Conservation (phyloP, 2,329 filamentous ascomycete genomes). For the Hirsutella thompsonii region DNA sequence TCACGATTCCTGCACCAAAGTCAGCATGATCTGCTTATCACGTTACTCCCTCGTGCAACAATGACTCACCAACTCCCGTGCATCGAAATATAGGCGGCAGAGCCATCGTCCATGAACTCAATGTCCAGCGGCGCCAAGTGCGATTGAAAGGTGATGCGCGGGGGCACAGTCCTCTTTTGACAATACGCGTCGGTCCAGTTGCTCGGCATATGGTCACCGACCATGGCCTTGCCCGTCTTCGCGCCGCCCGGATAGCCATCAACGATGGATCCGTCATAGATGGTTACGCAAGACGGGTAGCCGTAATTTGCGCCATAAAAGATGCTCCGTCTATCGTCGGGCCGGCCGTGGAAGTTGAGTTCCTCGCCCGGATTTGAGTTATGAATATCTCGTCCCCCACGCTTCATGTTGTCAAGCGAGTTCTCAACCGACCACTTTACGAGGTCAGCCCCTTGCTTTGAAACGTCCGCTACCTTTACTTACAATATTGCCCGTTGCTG, state of each 20-base stretch:
- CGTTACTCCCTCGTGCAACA: background rate
- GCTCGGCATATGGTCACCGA: constrained; percentile 9
- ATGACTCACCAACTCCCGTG: constrained; percentile 42
- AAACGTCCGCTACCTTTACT: too few species aligned
- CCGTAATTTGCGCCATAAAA: constrained; percentile 38
- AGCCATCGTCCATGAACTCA: constrained; percentile 41
- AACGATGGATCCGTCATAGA: constrained; percentile 30
- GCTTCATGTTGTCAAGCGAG: constrained; percentile 45
- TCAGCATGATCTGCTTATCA: background rate
- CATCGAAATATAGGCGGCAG: constrained; percentile 46
- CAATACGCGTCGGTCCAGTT: constrained; percentile 11
- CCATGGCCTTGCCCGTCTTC: constrained; percentile 11
- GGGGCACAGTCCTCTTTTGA: constrained; percentile 8
- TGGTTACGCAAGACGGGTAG: constrained; percentile 50
- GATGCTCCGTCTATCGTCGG: constrained; percentile 17
- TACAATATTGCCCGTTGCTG: constrained; percentile 28
- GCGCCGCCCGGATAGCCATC: constrained; percentile 19
- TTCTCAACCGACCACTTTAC: constrained; percentile 47
- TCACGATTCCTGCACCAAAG: constrained; percentile 15
- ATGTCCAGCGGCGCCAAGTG: constrained; percentile 55
- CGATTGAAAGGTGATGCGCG: constrained; percentile 17
- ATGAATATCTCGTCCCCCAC: constrained; percentile 44
- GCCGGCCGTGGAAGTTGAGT: constrained; percentile 54
- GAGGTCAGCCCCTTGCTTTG: too few species aligned
- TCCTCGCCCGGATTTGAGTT: constrained; percentile 59